Evolutionary conservation across 805 yeast species (phyloP).

Genomic region (Yarrowia hollandica): DNA sequence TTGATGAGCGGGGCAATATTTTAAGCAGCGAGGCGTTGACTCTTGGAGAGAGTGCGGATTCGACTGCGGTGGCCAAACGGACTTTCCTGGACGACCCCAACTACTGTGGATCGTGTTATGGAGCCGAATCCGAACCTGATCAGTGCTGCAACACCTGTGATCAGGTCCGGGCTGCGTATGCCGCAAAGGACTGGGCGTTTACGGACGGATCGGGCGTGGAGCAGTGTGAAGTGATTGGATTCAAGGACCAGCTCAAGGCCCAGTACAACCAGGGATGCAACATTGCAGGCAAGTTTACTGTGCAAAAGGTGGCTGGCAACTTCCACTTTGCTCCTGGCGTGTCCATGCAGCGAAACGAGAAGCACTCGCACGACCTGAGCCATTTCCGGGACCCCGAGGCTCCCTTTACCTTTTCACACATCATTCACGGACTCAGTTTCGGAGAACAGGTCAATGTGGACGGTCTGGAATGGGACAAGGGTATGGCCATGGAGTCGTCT

Average conservation of each 20-base stretch:
- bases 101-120: slow-evolving; percentile 90
- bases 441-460: slow-evolving; percentile 54
- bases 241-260: slow-evolving; percentile 60
- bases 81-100: slow-evolving; percentile 42
- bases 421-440: slow-evolving; percentile 77
- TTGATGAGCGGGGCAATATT: slow-evolving; percentile 55
- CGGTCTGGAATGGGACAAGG: slow-evolving; percentile 9
- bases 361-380: slow-evolving; percentile 83
- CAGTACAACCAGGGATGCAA: slow-evolving; percentile 84
- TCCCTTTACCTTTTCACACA: slow-evolving; percentile 74
- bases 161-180: slow-evolving; percentile 77
- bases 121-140: slow-evolving; percentile 60
- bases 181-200: slow-evolving; percentile 79
- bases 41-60: slow-evolving; percentile 37
- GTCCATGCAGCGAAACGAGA: slow-evolving; percentile 53
- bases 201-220: slow-evolving; percentile 82
- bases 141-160: slow-evolving; percentile 83
- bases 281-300: slow-evolving; percentile 70
- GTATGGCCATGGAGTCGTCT: slow-evolving; percentile 43
- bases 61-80: slow-evolving; percentile 37
- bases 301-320: slow-evolving; percentile 86
- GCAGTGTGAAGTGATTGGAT: slow-evolving; percentile 87
- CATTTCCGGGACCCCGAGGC: slow-evolving; percentile 57
- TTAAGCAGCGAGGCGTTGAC: slow-evolving; percentile 47
- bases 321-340: slow-evolving; percentile 96